Conservation (phyloP, 768 basidiomycete genomes). For the Hericium coralloides region DNA sequence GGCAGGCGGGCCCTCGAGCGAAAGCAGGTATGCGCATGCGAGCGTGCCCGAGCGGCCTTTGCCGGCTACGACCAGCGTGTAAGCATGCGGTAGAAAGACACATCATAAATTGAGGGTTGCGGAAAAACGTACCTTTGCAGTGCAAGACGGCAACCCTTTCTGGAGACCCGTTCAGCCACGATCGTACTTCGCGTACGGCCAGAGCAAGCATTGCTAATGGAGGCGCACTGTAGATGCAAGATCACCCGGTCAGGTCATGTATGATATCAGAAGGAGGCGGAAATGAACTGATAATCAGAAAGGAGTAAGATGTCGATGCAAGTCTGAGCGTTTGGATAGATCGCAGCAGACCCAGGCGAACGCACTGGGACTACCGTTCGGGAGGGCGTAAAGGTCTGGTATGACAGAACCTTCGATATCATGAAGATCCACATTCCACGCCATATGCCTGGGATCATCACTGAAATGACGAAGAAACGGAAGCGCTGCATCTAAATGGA, state of each 20-base stretch:
- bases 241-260: neutral
- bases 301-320: no score
- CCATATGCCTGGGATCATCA: neutral
- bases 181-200: slow-evolving; percentile 61
- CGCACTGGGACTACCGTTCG: no score
- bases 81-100: neutral
- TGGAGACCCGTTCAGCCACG: slow-evolving; percentile 58
- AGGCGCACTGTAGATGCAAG: slow-evolving; percentile 43
- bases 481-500: no score
- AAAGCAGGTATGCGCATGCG: slow-evolving; percentile 74
- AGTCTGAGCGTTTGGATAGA: no score
- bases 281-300: neutral
- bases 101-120: neutral
- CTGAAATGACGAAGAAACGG: neutral
- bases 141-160: slow-evolving; percentile 75
- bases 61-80: slow-evolving; percentile 39
- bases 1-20: slow-evolving; percentile 38
- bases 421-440: neutral
- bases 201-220: slow-evolving; percentile 70
- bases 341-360: no score
- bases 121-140: slow-evolving; percentile 58
- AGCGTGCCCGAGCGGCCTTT: slow-evolving; percentile 84
- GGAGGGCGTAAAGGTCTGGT: no score
- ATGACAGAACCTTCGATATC: neutral
- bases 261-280: neutral